Evolutionary conservation across 306 rosid genomes (phyloP).

Genomic region (Inga oerstediana): DNA sequence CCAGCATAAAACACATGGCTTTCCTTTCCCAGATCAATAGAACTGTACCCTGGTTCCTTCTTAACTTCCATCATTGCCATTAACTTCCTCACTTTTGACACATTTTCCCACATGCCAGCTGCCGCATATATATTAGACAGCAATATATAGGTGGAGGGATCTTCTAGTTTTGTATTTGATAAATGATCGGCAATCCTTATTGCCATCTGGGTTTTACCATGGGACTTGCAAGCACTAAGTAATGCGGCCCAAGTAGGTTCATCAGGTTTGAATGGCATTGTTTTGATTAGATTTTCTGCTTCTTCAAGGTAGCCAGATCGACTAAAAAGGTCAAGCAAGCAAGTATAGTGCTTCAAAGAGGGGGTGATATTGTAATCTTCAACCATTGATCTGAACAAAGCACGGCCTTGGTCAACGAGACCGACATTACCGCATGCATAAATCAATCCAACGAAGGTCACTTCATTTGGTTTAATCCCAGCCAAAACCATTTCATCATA

Average conservation of each 20-base stretch:
- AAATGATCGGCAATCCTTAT: slow-evolving; percentile 67
- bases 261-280: slow-evolving; percentile 75
- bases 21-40: slow-evolving; percentile 71
- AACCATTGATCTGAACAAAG: slow-evolving; percentile 70
- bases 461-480: slow-evolving; percentile 76
- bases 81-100: slow-evolving; percentile 67
- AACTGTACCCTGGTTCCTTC: slow-evolving; percentile 87
- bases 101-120: slow-evolving; percentile 75
- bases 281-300: slow-evolving; percentile 62
- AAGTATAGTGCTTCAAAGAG: slow-evolving; percentile 83
- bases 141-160: slow-evolving; percentile 71
- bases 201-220: slow-evolving; percentile 64
- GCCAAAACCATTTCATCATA: slow-evolving; percentile 69
- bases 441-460: slow-evolving; percentile 85
- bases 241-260: slow-evolving; percentile 95
- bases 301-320: slow-evolving; percentile 88
- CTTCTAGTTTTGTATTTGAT: slow-evolving; percentile 57
- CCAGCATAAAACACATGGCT: slow-evolving; percentile 82
- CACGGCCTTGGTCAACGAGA: slow-evolving; percentile 63
- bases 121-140: slow-evolving; percentile 73
- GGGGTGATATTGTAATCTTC: slow-evolving; percentile 65
- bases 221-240: slow-evolving; percentile 76
- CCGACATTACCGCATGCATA: slow-evolving; percentile 89
- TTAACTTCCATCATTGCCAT: slow-evolving; percentile 68
- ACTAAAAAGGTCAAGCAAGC: slow-evolving; percentile 84